A percentile compares a stretch with the other conserved stretches of the same genome.
Conservation (phyloP, 495 filamentous ascomycete genomes). For the Collariella sp. region DNA sequence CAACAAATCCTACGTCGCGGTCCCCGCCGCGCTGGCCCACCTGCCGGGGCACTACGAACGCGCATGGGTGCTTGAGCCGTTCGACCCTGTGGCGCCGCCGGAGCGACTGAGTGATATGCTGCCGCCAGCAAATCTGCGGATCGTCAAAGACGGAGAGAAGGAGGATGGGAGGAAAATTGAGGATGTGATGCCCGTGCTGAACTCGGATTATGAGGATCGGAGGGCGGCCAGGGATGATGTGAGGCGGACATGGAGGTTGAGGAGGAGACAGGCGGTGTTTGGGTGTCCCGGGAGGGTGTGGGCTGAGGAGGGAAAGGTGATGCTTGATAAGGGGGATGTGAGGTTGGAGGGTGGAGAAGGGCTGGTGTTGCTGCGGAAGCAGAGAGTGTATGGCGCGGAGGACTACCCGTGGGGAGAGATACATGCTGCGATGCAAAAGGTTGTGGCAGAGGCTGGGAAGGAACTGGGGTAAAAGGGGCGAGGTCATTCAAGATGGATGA, state of each 20-base stretch:
- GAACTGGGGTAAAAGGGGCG: background rate
- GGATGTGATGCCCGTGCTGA: conserved; percentile 14
- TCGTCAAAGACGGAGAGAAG: background rate
- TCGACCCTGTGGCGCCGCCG: conserved; percentile 9
- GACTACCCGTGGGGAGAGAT: conserved; percentile 15
- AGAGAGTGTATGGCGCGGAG: conserved; percentile 20
- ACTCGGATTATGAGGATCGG: conserved; percentile 11
- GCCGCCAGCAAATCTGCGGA: background rate
- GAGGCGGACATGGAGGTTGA: conserved; percentile 9
- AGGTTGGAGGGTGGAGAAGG: background rate
- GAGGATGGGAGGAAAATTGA: background rate
- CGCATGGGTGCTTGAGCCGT: conserved; percentile 20
- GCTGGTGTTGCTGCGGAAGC: conserved; percentile 11
- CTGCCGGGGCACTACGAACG: conserved; percentile 7
- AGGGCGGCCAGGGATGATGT: background rate
- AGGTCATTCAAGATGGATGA: too few species aligned
- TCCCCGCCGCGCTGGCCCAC: conserved; percentile 12
- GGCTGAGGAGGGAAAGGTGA: background rate
- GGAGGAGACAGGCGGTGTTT: conserved; percentile 7
- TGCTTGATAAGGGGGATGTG: background rate
- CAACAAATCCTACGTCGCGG: conserved; percentile 13
- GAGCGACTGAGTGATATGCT: background rate
- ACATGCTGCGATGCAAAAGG: background rate
- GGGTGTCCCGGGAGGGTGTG: background rate
- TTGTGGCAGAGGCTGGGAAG: background rate